Conservation (phyloP, 495 filamentous ascomycete species). For the Podospora didyma region DNA sequence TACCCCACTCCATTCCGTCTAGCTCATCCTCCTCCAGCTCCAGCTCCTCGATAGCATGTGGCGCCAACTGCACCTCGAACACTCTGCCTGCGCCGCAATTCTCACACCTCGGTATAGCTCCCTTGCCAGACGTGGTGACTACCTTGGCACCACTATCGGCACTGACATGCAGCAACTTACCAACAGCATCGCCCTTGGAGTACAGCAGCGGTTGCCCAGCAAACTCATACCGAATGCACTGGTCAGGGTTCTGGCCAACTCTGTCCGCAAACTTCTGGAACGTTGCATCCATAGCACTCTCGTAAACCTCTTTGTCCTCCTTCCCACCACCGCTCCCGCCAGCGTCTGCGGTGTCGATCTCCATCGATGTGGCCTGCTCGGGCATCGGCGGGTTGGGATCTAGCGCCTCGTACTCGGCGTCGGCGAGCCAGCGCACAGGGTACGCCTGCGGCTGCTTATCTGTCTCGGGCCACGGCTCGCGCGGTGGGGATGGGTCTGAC, state of each 20-base stretch:
- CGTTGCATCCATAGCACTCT: constrained; percentile 75
- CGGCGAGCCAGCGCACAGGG: constrained; percentile 69
- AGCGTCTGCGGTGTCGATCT: constrained; percentile 40
- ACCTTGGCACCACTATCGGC: constrained; percentile 17
- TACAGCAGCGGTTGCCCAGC: constrained; percentile 78
- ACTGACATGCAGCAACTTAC: constrained; percentile 49
- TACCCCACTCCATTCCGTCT: constrained; percentile 99
- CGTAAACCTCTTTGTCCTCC: constrained; percentile 80
- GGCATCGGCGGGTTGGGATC: constrained; percentile 43
- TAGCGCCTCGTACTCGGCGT: constrained; percentile 89
- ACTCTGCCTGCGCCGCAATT: constrained; percentile 70
- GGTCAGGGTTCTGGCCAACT: constrained; percentile 86
- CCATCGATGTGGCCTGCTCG: constrained; percentile 49
- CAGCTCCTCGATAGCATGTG: constrained; percentile 84
- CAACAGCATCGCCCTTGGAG: constrained; percentile 67
- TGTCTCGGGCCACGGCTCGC: constrained; percentile 71
- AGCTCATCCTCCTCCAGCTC: constrained; percentile 73
- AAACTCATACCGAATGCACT: constrained; percentile 91
- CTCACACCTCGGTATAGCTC: constrained; percentile 62
- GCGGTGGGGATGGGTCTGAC: constrained; percentile 41
- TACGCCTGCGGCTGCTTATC: constrained; percentile 64
- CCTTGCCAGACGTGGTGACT: constrained; percentile 17
- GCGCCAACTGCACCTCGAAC: constrained; percentile 85
- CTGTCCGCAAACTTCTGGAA: constrained; percentile 92
- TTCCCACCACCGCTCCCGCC: constrained; percentile 44